Percentiles rank a stretch among this genome's conserved stretches.
Evolutionary conservation across 164 flowering plant species (phyloP).

Genomic region (Amborella trichopoda): DNA sequence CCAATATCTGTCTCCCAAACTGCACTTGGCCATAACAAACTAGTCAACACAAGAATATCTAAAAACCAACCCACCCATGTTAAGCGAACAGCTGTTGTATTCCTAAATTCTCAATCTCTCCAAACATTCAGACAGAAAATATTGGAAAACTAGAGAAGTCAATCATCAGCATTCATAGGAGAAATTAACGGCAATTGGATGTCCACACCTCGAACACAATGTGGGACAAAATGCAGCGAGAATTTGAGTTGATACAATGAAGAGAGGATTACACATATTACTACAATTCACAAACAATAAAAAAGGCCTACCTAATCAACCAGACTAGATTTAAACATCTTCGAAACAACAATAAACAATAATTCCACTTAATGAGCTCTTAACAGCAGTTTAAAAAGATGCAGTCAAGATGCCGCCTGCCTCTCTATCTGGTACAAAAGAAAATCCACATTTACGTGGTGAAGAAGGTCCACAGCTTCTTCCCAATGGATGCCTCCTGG

Average conservation of each 20-base stretch:
- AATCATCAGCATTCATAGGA: too few relatives aligned
- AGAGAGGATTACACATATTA: too few relatives aligned
- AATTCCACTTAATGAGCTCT: background rate
- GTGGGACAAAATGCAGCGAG: too few relatives aligned
- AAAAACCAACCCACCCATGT: background rate
- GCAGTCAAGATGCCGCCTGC: background rate
- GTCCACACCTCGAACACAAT: too few relatives aligned
- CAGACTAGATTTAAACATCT: background rate
- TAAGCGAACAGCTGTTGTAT: too few relatives aligned
- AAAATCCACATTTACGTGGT: conserved; percentile 49
- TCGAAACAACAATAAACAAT: background rate
- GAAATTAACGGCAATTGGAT: too few relatives aligned
- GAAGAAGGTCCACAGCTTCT: conserved; percentile 75
- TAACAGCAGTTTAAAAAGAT: background rate
- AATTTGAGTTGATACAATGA: too few relatives aligned
- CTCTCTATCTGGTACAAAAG: too few relatives aligned
- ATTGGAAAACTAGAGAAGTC: too few relatives aligned
- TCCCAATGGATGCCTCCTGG: conserved; percentile 39
- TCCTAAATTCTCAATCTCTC: too few relatives aligned
- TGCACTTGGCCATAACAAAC: background rate
- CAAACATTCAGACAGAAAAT: too few relatives aligned
- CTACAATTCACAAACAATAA: too few relatives aligned
- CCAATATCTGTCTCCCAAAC: background rate
- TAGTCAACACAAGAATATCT: background rate
- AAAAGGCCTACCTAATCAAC: background rate